phyloP scores from a whole-genome alignment of 257 asterid species.

The Gentiana dahurica region DNA sequence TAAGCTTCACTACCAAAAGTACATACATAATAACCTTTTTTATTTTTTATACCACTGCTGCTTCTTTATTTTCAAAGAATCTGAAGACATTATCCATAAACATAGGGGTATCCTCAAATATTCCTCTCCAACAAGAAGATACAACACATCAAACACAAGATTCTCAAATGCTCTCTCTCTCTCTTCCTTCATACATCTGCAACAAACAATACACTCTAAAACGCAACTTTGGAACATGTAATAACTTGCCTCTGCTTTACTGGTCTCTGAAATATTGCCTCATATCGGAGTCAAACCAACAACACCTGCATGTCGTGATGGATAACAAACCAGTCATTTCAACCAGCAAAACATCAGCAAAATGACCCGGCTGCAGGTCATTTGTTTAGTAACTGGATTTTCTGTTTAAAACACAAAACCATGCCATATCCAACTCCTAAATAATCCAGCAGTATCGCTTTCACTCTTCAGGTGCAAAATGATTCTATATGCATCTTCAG shows the following conservation, averaged over 20 bases:
- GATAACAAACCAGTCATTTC: neutral
- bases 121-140: slow-evolving; percentile 1
- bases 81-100: neutral
- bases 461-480: neutral
- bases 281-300: slow-evolving; percentile 79
- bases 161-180: neutral
- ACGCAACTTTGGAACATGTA: neutral
- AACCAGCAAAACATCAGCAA: neutral
- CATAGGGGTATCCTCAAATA: slow-evolving; percentile 6
- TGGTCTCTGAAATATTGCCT: slow-evolving; percentile 9
- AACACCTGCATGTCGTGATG: slow-evolving; percentile 36
- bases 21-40: too few relatives aligned
- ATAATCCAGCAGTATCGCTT: neutral
- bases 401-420: neutral
- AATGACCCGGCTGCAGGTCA: neutral
- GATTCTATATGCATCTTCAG: neutral
- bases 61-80: neutral
- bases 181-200: too few relatives aligned
- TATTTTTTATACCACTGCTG: neutral
- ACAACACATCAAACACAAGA: slow-evolving; percentile 1
- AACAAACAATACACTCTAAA: too few relatives aligned
- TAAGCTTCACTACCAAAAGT: too few relatives aligned
- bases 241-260: neutral
- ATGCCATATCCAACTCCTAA: neutral
- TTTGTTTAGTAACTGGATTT: neutral